Percentiles rank a stretch among this genome's conserved stretches.
Conservation (phyloP, 2,329 filamentous ascomycete genomes). For the Cryphonectria carpinicola region DNA sequence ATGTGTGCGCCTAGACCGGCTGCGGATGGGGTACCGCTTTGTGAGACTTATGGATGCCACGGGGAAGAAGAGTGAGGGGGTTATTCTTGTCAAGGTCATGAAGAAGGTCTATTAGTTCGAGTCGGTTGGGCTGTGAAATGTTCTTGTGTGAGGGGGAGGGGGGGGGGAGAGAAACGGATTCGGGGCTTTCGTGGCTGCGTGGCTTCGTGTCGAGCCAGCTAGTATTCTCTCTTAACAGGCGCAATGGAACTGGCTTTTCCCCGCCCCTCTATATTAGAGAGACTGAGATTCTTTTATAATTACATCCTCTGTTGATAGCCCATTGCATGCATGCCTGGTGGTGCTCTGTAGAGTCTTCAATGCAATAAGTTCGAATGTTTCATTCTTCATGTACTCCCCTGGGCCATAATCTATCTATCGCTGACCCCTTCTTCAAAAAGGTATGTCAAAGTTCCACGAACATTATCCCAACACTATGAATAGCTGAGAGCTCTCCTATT, state of each 20-base stretch:
- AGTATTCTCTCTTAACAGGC: neutral
- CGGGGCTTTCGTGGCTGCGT: neutral
- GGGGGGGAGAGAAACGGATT: too few species aligned
- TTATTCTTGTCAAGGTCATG: slow-evolving; percentile 73
- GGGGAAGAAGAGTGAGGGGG: slow-evolving; percentile 67
- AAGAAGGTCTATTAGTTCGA: slow-evolving; percentile 52
- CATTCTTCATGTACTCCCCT: neutral
- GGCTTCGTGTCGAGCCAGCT: neutral
- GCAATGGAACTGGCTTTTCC: neutral
- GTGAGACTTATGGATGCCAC: slow-evolving; percentile 74
- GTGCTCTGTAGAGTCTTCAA: neutral
- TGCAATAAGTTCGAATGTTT: neutral
- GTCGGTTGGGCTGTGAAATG: neutral
- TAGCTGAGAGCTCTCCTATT: neutral
- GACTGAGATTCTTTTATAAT: neutral
- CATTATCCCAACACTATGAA: neutral
- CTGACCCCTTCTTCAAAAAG: neutral
- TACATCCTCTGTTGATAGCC: neutral
- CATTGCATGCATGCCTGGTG: neutral
- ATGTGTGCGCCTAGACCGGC: slow-evolving; percentile 81
- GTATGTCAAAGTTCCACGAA: neutral
- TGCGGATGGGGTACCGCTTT: slow-evolving; percentile 76
- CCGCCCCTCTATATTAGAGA: neutral
- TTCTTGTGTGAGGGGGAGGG: neutral
- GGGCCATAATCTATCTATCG: neutral